Evolutionary conservation across 768 basidiomycete genomes (phyloP), one percentile per base, ranked within the genome.

Genomic region (Leccinum fibrillosum): DNA sequence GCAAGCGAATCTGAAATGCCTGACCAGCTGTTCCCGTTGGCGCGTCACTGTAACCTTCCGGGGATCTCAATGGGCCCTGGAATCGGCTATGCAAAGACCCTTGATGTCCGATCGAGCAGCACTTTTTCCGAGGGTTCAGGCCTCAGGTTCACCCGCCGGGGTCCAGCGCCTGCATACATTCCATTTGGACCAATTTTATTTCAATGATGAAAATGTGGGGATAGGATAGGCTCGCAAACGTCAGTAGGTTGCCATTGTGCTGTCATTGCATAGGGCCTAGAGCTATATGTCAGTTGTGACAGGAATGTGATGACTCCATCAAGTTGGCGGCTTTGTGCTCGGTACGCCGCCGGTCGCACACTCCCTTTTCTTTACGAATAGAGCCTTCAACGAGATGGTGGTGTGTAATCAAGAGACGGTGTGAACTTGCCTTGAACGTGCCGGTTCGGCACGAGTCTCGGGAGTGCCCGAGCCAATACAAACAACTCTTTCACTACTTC

Each of bases 281-380:
- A 34, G 6, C 2, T 17, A 17, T 37, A 17, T 9, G 37, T 17
- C 21, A n/a, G 50, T 47, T 47, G 65, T 66, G 65, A 65, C 64
- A 53, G 7, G 47, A 15, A 15, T 19, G 52, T 62, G 30, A 13
- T 34, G 53, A 61, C 57, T 35, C 42, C 6, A 26, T 23, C 13
- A 34, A 13, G 32, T 32, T 12, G 13, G 19, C 12, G 19, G 19
- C 19, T 44, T 19, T 5, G 42, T 19, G 42, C 9, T 44, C 42
- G 19, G 10, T 2, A 2, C 19, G 5, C 19, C 19, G 9, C n/a
- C 2, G 11, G 42, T 44, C 42, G 12, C 19, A 39, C 39, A 39
- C 39, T 39, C 37, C 39, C n/a, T 39, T 39, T 17, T 21, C 19
- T 45, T 45, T 6, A 12, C 19, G 42, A 39, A 19, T 23, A 6